These are phyloP conservation scores for Isoetes engelmannii DNA, from an alignment of 83 land plant species.

Conservation along the genomic window DNA sequence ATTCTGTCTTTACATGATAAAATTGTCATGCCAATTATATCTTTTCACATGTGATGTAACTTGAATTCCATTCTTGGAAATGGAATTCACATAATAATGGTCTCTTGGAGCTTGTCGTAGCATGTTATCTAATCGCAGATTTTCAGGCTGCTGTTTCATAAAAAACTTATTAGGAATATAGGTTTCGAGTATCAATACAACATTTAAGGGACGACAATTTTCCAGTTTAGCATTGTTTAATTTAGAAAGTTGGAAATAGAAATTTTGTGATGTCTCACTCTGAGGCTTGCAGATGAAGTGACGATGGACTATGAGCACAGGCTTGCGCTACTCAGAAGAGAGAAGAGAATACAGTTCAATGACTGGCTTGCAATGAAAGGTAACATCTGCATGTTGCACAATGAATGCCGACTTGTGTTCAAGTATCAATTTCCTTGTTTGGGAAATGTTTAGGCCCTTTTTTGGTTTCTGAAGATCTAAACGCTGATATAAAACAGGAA, in stretches of 20 bases:
- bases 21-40: too few species aligned
- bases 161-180: not conserved
- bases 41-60: too few species aligned
- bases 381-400: slow-evolving; percentile 11
- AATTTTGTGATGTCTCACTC: not conserved
- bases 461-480: not conserved
- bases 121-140: not conserved
- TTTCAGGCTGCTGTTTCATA: too few species aligned
- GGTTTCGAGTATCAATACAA: not conserved
- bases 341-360: slow-evolving; percentile 83
- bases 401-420: too few species aligned
- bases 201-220: not conserved
- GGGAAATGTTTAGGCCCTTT: not conserved
- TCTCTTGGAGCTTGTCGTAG: not conserved
- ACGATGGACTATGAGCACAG: slow-evolving; percentile 73
- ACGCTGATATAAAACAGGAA: slow-evolving; percentile 46
- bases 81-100: not conserved
- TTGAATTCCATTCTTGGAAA: too few species aligned
- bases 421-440: not conserved
- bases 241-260: not conserved
- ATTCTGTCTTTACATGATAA: too few species aligned
- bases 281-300: slow-evolving; percentile 56
- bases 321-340: slow-evolving; percentile 57
- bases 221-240: not conserved
- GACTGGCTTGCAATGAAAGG: slow-evolving; percentile 82